Evolutionary conservation across 176 grass and related monocot species (phyloP), one percentile per base, ranked within the genome.

Genomic region (Avena eriantha): DNA sequence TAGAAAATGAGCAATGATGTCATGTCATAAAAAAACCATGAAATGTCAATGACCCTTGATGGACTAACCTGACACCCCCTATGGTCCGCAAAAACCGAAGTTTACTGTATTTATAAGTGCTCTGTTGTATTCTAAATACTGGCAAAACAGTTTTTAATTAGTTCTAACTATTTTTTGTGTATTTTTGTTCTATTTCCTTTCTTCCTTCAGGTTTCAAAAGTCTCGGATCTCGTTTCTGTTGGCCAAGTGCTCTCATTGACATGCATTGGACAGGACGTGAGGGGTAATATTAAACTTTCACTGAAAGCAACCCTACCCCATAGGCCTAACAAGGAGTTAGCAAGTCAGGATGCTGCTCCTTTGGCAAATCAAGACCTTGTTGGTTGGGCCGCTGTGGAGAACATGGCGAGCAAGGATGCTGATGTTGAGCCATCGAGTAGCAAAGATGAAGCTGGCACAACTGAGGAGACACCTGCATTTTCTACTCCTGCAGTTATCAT

Each of bases 261-360:
- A 90, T 98, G 94, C 84, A 98, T 96, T 73, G 94, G 90, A 77
- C 92, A 90, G 85, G 97, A 98, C 47, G 80, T 96, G 53, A 94
- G 94, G 84, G 97, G 97, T 87, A 96, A 98, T 77, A 86, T 98
- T 85, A 98, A 91, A 78, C 85, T 98, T 23, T 98, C 97, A 33
- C 94, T 96, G 71, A 98, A 98, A 82, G 90, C 97, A 54, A 91
- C 82, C 26, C 74, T 92, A 55, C 90, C 94, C n/a, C 71, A 46
- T 68, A 21, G 33, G 19, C 45, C 71, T 43, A 80, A 73, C 15
- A 93, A 93, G 41, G 45, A 78, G 63, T 59, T 66, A 43, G 54
- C 53, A 69, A 86, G 21, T 70, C 54, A 80, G 18, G 80, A 91
- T 89, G 41, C 77, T 88, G 70, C 33, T 69, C 58, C 76, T 90